phyloP scores from a whole-genome alignment of 169 alveolate species.

The Cryptosporidium ryanae region DNA sequence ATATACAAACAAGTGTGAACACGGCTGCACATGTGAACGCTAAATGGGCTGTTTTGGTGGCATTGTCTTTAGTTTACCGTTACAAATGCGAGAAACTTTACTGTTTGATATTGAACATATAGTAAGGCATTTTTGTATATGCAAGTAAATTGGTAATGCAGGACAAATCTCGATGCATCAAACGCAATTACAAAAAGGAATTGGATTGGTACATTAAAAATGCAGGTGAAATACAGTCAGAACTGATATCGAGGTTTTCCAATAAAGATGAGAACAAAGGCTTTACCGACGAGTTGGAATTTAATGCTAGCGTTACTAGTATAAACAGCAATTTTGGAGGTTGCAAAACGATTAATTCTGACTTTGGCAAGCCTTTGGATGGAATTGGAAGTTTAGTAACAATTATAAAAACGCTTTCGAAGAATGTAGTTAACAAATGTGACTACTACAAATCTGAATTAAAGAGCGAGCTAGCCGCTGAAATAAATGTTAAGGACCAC shows the following conservation, averaged over 20 bases:
- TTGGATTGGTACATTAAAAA: conserved; percentile 34
- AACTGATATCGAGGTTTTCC: conserved; percentile 2
- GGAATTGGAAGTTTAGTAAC: conserved; percentile 2
- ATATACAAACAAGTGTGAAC: too few species aligned
- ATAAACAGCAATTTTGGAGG: too few species aligned
- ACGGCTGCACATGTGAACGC: too few species aligned
- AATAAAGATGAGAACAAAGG: background rate
- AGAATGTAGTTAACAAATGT: background rate
- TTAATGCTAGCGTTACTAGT: background rate
- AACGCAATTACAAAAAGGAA: conserved; percentile 6
- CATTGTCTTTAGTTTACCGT: too few species aligned
- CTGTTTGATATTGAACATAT: too few species aligned
- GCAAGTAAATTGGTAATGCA: too few species aligned
- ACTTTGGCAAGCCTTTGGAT: conserved; percentile 19
- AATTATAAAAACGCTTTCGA: conserved; percentile 17
- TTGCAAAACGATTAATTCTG: background rate
- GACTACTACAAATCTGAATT: background rate
- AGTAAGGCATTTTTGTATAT: too few species aligned
- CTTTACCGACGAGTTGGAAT: background rate
- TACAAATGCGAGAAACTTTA: too few species aligned
- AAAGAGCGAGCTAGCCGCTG: background rate
- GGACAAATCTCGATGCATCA: background rate
- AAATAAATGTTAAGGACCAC: background rate
- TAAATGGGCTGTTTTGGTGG: too few species aligned
- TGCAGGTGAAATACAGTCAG: conserved; percentile 8